Percentiles rank a stretch among this genome's conserved stretches.
phyloP scores from a whole-genome alignment of 2,329 filamentous ascomycete genomes.

The Thyridium curvatum region DNA sequence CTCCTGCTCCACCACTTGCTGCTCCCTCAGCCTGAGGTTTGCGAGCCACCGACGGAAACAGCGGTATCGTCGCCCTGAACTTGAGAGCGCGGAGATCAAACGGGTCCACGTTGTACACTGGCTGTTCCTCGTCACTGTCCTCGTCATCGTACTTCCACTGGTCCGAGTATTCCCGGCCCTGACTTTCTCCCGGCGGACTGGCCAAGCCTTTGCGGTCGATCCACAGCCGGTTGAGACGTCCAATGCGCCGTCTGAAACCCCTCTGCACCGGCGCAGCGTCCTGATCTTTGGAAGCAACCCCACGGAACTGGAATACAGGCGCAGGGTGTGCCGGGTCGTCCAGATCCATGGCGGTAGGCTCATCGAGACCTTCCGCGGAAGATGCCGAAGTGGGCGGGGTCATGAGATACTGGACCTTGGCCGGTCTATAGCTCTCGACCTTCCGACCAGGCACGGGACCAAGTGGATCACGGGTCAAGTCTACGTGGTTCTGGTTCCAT shows the following conservation, averaged over 20 bases:
- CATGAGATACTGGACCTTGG: conserved; percentile 65
- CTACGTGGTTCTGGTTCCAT: conserved; percentile 87
- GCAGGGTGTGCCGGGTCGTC: conserved; percentile 33
- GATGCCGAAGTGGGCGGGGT: conserved; percentile 54
- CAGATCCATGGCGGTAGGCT: conserved; percentile 40
- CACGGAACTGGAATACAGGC: conserved; percentile 40
- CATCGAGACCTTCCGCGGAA: conserved; percentile 35
- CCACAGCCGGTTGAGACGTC: conserved; percentile 77
- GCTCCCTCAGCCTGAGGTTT: neutral
- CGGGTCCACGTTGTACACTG: conserved; percentile 70
- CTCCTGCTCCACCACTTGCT: conserved; percentile 1
- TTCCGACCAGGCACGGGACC: conserved; percentile 66
- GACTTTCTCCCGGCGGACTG: conserved; percentile 38
- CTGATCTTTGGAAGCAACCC: conserved; percentile 30
- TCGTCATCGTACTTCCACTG: conserved; percentile 85
- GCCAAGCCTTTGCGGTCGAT: conserved; percentile 75
- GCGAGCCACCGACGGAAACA: conserved; percentile 16
- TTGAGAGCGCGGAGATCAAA: conserved; percentile 53
- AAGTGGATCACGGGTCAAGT: conserved; percentile 79
- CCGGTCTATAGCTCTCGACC: conserved; percentile 62
- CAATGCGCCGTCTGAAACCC: conserved; percentile 76
- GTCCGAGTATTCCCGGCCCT: conserved; percentile 39
- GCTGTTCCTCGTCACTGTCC: conserved; percentile 72
- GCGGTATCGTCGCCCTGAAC: conserved; percentile 53
- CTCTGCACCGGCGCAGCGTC: conserved; percentile 38